Percentiles rank a stretch among this genome's conserved stretches.
phyloP scores from a whole-genome alignment of 2,329 filamentous ascomycete genomes.

The Xylariaceae sp. region DNA sequence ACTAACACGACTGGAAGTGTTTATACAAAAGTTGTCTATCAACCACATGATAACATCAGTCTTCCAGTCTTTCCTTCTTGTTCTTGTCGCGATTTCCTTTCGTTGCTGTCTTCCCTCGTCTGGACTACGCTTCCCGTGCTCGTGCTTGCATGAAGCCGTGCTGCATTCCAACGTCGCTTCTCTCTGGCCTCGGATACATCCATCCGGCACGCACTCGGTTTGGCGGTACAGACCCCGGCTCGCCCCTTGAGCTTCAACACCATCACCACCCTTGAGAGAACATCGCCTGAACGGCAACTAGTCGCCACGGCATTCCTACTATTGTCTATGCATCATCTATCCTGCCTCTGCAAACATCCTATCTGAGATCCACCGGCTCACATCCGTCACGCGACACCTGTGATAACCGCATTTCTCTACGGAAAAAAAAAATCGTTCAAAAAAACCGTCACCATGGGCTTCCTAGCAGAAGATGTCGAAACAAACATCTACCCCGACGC shows the following conservation, averaged over 20 bases:
- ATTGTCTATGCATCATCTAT: background rate
- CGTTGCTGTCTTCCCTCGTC: background rate
- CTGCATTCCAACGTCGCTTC: background rate
- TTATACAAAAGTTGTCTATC: background rate
- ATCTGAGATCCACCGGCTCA: background rate
- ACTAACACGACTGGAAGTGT: background rate
- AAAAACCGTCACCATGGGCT: conserved; percentile 31
- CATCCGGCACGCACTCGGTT: background rate
- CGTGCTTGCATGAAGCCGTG: background rate
- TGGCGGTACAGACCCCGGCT: background rate
- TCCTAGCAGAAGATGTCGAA: conserved; percentile 16
- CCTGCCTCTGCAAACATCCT: background rate
- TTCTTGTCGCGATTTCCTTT: background rate
- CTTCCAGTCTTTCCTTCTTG: background rate
- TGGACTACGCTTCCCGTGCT: background rate
- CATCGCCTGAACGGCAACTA: background rate
- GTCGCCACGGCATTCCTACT: background rate
- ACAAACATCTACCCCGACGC: conserved; percentile 32
- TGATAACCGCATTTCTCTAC: background rate
- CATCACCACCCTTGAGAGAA: background rate
- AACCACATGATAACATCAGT: background rate
- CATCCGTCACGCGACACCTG: background rate
- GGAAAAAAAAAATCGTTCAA: too few species aligned
- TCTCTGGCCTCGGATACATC: background rate
- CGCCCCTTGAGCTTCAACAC: background rate